Evolutionary conservation across 768 basidiomycete species (phyloP), one percentile per base, ranked within the genome.

Genomic region (Floccularia luteovirens): DNA sequence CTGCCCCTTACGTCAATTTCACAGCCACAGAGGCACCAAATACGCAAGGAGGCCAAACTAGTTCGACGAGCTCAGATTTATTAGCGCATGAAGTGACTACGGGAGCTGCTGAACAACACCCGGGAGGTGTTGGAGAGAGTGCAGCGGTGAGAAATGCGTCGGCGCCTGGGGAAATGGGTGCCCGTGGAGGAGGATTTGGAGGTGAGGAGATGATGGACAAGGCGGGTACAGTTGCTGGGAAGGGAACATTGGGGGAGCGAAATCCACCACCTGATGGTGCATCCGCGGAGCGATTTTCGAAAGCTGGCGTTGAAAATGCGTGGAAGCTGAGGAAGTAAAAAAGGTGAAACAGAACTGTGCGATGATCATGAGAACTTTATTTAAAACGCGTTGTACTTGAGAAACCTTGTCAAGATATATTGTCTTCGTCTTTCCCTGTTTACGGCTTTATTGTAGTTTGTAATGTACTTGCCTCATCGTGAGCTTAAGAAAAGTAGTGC

Each of bases 301-400:
- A 62, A 53, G 58, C 62, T 43, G 76, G 70, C 31, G 51, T 72
- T 23, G 55, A 66, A 45, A 62, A 63, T 37, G 68, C 67, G 39
- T 72, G 70, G 74, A 70, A 72, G 59, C 52, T 55, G 46, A 63
- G 72, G 48, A 75, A 69, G 54, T 72, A 48, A 59, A n/a, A n/a
- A n/a, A n/a, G n/a, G n/a, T n/a, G n/a, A n/a, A n/a, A n/a, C n/a
- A n/a, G n/a, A n/a, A n/a, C n/a, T n/a, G n/a, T n/a, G n/a, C n/a
- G n/a, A n/a, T n/a, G n/a, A n/a, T n/a, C n/a, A n/a, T n/a, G n/a
- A n/a, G n/a, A n/a, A n/a, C n/a, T n/a, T n/a, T n/a, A n/a, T n/a
- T n/a, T n/a, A n/a, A n/a, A n/a, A n/a, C n/a, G n/a, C n/a, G n/a
- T n/a, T n/a, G n/a, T n/a, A n/a, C n/a, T n/a, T n/a, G n/a, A n/a